These are phyloP conservation scores for Diaporthe destruens DNA, from an alignment of 2,329 filamentous ascomycete genomes.

Conservation along the genomic window DNA sequence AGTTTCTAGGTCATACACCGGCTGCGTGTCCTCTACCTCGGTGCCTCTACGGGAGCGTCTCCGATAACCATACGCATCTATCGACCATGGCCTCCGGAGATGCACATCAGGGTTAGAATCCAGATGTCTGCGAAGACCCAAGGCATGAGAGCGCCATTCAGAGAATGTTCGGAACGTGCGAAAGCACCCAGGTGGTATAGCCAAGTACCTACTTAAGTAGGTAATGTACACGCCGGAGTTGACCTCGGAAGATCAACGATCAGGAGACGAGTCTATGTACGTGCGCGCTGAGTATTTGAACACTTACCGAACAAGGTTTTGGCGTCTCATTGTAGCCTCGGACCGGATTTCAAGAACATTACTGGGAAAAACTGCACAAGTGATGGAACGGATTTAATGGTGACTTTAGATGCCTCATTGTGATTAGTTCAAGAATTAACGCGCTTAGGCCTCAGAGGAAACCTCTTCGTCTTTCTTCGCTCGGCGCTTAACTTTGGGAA, in stretches of 20 bases:
- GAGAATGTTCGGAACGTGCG: background rate
- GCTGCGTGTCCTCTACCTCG: constrained; percentile 54
- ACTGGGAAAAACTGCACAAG: constrained; percentile 42
- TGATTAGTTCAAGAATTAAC: too few species aligned
- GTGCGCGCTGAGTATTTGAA: constrained; percentile 52
- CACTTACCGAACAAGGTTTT: constrained; percentile 49
- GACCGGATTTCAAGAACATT: constrained; percentile 48
- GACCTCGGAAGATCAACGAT: constrained; percentile 45
- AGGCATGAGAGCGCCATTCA: too few species aligned
- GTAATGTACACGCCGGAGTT: constrained; percentile 41
- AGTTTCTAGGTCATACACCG: constrained; percentile 51
- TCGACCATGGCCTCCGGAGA: constrained; percentile 58
- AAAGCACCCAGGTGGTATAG: constrained; percentile 41
- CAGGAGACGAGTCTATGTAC: constrained; percentile 47
- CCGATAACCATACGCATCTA: constrained; percentile 53
- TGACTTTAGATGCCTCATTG: too few species aligned
- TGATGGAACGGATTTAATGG: background rate
- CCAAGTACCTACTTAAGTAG: too few species aligned
- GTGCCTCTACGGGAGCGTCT: constrained; percentile 56
- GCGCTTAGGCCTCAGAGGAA: too few species aligned
- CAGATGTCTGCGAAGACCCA: constrained; percentile 9
- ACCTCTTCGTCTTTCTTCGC: too few species aligned
- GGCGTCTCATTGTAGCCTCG: constrained; percentile 18
- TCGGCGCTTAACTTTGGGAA: too few species aligned
- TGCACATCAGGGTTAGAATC: constrained; percentile 53